Evolutionary conservation across 1,139 yeast genomes (phyloP).

Genomic region (Pichia sp.): DNA sequence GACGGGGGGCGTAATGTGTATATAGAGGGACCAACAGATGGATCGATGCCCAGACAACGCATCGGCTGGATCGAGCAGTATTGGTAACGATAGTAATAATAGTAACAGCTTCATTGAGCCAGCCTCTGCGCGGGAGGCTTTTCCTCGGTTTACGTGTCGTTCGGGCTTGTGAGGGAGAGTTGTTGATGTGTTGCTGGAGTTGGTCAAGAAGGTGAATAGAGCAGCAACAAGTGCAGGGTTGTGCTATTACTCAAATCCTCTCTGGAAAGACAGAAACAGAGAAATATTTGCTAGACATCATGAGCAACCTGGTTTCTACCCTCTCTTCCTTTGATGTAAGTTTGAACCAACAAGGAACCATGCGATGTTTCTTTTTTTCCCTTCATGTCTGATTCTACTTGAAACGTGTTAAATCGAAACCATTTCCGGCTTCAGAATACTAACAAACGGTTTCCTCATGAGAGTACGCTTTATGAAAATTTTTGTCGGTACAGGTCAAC

Average conservation of each 20-base stretch:
- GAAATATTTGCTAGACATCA: neutral
- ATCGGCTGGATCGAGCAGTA: too few species aligned
- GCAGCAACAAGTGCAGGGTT: neutral
- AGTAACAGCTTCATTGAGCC: neutral
- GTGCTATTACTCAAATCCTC: neutral
- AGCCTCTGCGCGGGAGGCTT: neutral
- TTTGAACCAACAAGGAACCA: neutral
- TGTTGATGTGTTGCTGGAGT: neutral
- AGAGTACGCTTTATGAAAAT: neutral
- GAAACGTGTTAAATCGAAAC: neutral
- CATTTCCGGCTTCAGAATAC: neutral
- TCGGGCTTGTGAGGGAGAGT: neutral
- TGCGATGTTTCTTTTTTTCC: neutral
- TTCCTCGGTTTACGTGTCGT: neutral
- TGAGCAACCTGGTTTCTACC: conserved; percentile 3
- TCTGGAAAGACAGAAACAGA: neutral
- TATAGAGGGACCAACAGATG: neutral
- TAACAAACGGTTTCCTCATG: conserved; percentile 2
- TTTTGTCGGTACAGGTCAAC: conserved; percentile 6
- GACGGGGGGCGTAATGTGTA: neutral
- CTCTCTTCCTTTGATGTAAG: neutral
- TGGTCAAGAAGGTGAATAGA: too few species aligned
- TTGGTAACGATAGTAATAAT: neutral
- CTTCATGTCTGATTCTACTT: too few species aligned
- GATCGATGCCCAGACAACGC: too few species aligned